Conservation (phyloP, 108 stramenopile genomes). For the Skeletonema costatum region DNA sequence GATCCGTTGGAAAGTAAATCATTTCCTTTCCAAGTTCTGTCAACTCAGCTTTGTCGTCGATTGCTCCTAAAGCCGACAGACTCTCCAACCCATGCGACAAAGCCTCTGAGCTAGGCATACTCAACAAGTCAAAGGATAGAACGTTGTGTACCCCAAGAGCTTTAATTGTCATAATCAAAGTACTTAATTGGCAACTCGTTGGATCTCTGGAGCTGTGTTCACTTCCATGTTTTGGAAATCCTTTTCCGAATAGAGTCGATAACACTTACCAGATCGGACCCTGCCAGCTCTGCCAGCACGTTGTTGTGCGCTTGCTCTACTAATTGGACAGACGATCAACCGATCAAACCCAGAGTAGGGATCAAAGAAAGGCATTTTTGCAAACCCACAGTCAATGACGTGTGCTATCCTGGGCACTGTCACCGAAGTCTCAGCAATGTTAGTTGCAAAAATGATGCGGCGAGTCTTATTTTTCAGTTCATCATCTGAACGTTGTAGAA, state of each 20-base stretch:
- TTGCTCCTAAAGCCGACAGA: constrained; percentile 84
- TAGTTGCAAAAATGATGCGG: constrained; percentile 87
- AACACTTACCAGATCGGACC: constrained; percentile 90
- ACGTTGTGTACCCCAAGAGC: constrained; percentile 95
- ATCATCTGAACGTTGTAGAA: constrained; percentile 53
- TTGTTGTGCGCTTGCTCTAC: constrained; percentile 89
- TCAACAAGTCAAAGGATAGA: constrained; percentile 92
- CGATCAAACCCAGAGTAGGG: constrained; percentile 79
- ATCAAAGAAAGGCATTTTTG: constrained; percentile 94
- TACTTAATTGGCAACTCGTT: constrained; percentile 84
- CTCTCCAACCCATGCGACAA: constrained; percentile 80
- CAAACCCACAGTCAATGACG: constrained; percentile 96
- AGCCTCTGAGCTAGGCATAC: constrained; percentile 82
- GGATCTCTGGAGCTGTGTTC: constrained; percentile 78
- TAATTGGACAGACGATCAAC: constrained; percentile 76
- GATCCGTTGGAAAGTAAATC: constrained; percentile 88
- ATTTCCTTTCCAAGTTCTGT: constrained; percentile 76
- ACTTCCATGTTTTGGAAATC: constrained; percentile 57
- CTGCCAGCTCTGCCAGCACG: constrained; percentile 94
- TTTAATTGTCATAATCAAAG: constrained; percentile 93
- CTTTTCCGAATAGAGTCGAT: constrained; percentile 91
- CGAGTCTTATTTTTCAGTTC: constrained; percentile 42
- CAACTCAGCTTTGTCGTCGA: constrained; percentile 73
- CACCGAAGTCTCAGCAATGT: constrained; percentile 94
- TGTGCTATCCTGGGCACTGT: constrained; percentile 89